phyloP scores from a whole-genome alignment of 2,329 filamentous ascomycete species.

The Colletotrichum sp. region DNA sequence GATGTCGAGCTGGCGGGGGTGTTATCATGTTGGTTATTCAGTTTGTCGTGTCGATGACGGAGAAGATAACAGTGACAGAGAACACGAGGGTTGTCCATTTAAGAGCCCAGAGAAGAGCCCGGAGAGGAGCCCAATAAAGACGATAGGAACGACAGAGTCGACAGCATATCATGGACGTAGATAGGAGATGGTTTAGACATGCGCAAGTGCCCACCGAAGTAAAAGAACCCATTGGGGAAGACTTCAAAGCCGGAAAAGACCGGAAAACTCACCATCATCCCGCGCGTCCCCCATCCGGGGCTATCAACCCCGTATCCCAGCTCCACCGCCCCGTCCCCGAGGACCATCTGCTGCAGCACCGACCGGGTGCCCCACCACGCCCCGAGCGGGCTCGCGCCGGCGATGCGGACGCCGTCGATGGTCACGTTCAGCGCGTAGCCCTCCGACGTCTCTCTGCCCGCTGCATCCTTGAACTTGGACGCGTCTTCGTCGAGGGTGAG shows the following conservation, averaged over 20 bases:
- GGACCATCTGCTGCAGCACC: conserved; percentile 54
- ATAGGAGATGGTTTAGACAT: no score
- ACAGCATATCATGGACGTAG: no score
- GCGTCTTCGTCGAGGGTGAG: conserved; percentile 47
- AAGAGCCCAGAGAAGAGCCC: no score
- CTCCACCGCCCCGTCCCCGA: conserved; percentile 42
- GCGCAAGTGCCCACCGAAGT: no score
- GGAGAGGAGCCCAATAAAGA: no score
- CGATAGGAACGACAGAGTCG: no score
- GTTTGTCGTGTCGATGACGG: no score
- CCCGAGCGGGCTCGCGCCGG: conserved; percentile 58
- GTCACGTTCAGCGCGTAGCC: conserved; percentile 51
- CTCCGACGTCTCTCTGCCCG: conserved; percentile 51
- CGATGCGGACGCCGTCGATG: conserved; percentile 46
- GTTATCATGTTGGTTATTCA: no score
- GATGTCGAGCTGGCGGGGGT: conserved; percentile 51
- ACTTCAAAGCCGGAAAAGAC: no score
- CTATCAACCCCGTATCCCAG: conserved; percentile 50
- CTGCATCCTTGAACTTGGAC: conserved; percentile 46
- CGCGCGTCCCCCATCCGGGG: conserved; percentile 55
- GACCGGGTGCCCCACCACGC: conserved; percentile 65
- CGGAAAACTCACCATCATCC: conserved; percentile 38
- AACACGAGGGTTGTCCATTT: no score
- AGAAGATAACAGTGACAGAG: no score
- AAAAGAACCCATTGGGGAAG: no score